phyloP scores from a whole-genome alignment of 2,329 filamentous ascomycete species.

The Fusarium nelsonii region DNA sequence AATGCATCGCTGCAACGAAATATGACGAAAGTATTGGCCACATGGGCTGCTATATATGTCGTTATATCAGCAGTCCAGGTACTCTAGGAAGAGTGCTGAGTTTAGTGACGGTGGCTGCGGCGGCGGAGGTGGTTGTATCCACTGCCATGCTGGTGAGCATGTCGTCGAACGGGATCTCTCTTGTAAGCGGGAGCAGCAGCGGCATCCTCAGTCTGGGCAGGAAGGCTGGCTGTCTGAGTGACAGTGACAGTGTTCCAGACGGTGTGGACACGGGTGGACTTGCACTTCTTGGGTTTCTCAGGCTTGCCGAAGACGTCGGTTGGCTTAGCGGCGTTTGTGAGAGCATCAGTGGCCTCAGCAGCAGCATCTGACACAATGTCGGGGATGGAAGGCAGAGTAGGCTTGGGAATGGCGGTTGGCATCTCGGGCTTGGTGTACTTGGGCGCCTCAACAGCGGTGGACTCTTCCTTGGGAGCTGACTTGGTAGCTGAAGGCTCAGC shows the following conservation, averaged over 20 bases:
- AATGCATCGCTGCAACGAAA: conserved; percentile 29
- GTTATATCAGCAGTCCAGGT: conserved; percentile 31
- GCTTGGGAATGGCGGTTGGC: conserved; percentile 10
- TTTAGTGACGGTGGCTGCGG: conserved; percentile 50
- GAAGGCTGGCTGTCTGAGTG: conserved; percentile 49
- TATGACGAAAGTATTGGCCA: conserved; percentile 10
- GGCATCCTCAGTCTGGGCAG: conserved; percentile 30
- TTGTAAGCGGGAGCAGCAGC: conserved; percentile 38
- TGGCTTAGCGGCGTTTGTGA: conserved; percentile 32
- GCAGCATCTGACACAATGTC: conserved; percentile 36
- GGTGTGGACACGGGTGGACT: conserved; percentile 51
- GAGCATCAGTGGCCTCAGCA: conserved; percentile 22
- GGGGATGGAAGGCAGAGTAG: conserved; percentile 24
- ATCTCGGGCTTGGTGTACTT: conserved; percentile 29
- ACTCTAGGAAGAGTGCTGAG: not conserved
- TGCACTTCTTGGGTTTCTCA: conserved; percentile 44
- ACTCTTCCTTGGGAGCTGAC: conserved; percentile 20
- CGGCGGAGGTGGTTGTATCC: conserved; percentile 38
- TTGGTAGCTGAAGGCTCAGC: conserved; percentile 29
- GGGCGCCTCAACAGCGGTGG: conserved; percentile 22
- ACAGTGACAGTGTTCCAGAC: conserved; percentile 62
- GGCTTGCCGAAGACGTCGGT: conserved; percentile 33
- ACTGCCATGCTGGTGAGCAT: conserved; percentile 53
- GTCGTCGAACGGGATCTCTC: conserved; percentile 50
- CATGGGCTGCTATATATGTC: conserved; percentile 7